These are phyloP conservation scores for Candida michaelii DNA, from an alignment of 805 yeast species.

Conservation along the genomic window DNA sequence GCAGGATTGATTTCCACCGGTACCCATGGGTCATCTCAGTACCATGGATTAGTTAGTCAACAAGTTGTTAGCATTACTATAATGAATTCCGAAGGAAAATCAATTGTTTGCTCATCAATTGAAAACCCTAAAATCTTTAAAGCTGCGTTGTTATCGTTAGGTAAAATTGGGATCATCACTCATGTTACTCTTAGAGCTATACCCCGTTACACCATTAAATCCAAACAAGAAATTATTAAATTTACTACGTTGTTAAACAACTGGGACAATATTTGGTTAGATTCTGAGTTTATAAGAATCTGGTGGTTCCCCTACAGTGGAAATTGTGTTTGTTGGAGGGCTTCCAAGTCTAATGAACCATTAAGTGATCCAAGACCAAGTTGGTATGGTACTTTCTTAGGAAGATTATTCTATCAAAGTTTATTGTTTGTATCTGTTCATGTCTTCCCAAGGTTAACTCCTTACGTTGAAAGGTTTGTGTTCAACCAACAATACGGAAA, in stretches of 20 bases:
- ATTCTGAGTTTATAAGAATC: constrained; percentile 85
- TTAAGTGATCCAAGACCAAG: constrained; percentile 64
- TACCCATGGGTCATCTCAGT: constrained; percentile 93
- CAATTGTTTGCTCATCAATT: constrained; percentile 62
- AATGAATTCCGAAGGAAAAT: constrained; percentile 73
- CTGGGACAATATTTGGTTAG: constrained; percentile 83
- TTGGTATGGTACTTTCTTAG: constrained; percentile 83
- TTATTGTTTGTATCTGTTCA: constrained; percentile 78
- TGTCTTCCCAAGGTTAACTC: constrained; percentile 73
- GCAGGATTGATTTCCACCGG: constrained; percentile 98
- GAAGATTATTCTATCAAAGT: constrained; percentile 77
- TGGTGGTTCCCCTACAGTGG: constrained; percentile 98
- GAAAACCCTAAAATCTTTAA: constrained; percentile 66
- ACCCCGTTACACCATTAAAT: constrained; percentile 78
- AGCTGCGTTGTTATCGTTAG: constrained; percentile 83
- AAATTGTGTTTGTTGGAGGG: constrained; percentile 89
- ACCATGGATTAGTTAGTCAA: constrained; percentile 85
- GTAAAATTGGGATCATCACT: constrained; percentile 87
- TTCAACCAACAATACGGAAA: constrained; percentile 82
- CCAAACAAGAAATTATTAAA: constrained; percentile 77
- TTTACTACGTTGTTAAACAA: constrained; percentile 68
- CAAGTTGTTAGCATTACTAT: constrained; percentile 79
- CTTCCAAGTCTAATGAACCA: constrained; percentile 67
- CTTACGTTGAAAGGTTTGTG: constrained; percentile 79
- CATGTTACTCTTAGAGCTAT: constrained; percentile 82